These are phyloP conservation scores for Saccharomycopsis sp. DNA, from an alignment of 805 yeast species.

Conservation along the genomic window DNA sequence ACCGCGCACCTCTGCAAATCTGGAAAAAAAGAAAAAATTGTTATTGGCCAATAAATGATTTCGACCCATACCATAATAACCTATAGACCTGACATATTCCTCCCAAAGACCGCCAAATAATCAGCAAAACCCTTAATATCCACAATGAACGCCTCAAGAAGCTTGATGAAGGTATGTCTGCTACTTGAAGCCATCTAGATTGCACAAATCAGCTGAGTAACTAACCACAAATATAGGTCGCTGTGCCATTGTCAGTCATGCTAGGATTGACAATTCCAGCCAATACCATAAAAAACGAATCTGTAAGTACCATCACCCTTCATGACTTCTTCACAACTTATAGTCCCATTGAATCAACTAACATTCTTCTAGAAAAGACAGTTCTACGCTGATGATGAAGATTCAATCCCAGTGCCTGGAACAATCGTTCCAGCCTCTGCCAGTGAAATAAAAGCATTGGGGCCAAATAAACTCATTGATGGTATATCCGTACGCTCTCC, in stretches of 20 bases:
- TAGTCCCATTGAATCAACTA: too few species aligned
- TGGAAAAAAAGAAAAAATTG: too few species aligned
- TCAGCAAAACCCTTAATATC: neutral
- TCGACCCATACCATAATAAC: too few species aligned
- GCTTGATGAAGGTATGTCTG: neutral
- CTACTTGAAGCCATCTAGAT: too few species aligned
- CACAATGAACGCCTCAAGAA: neutral
- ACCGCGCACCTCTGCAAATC: too few species aligned
- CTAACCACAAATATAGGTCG: neutral
- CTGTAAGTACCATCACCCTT: too few species aligned
- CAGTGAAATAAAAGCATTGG: conserved; percentile 37
- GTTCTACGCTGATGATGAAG: conserved; percentile 45
- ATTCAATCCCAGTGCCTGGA: conserved; percentile 44
- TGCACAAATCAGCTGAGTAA: too few species aligned
- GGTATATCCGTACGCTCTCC: conserved; percentile 54
- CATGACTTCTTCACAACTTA: too few species aligned
- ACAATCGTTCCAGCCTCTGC: conserved; percentile 39
- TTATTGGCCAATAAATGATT: too few species aligned
- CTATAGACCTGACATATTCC: too few species aligned
- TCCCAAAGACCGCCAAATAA: too few species aligned
- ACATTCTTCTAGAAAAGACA: conserved; percentile 33
- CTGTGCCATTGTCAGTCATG: neutral
- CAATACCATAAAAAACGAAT: conserved; percentile 1
- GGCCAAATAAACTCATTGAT: conserved; percentile 42
- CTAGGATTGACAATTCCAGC: neutral